Evolutionary conservation across 192 early-diverging fungal genomes (phyloP).

Genomic region (Backusella tuberculispora): DNA sequence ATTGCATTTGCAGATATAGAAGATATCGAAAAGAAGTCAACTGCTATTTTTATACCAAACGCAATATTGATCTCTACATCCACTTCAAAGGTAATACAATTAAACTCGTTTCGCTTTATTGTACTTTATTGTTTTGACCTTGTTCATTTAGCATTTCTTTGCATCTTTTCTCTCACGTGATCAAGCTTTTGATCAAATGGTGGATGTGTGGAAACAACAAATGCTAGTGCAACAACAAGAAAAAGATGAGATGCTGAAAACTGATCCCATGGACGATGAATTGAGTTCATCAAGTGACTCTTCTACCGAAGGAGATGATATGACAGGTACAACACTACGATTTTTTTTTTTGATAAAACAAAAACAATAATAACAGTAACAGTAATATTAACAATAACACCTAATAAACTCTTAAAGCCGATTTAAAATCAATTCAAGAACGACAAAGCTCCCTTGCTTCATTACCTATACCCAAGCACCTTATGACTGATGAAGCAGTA

Average conservation of each 20-base stretch:
- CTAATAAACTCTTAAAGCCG: conserved; percentile 15
- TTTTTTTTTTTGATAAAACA: not conserved
- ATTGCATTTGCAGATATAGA: conserved; percentile 79
- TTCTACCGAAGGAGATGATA: conserved; percentile 18
- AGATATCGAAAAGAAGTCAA: conserved; percentile 82
- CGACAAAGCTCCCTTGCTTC: conserved; percentile 34
- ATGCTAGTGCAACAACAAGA: not conserved
- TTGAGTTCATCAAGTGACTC: conserved; percentile 2
- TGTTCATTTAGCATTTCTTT: conserved; percentile 65
- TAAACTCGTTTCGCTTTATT: not conserved
- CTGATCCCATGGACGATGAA: conserved; percentile 15
- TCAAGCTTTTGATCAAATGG: conserved; percentile 70
- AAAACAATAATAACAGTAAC: not conserved
- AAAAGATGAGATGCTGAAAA: not conserved
- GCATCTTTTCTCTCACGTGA: conserved; percentile 89
- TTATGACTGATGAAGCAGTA: conserved; percentile 19
- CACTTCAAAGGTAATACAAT: conserved; percentile 51
- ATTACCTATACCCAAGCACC: conserved; percentile 30
- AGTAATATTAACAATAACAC: conserved; percentile 1
- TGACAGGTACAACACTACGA: not conserved
- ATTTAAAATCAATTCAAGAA: conserved; percentile 12
- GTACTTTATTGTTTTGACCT: not conserved
- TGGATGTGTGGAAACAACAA: conserved; percentile 61
- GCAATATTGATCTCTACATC: conserved; percentile 80
- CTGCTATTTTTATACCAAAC: conserved; percentile 87